phyloP scores from a whole-genome alignment of 805 yeast genomes.

The Candida vaughaniae region DNA sequence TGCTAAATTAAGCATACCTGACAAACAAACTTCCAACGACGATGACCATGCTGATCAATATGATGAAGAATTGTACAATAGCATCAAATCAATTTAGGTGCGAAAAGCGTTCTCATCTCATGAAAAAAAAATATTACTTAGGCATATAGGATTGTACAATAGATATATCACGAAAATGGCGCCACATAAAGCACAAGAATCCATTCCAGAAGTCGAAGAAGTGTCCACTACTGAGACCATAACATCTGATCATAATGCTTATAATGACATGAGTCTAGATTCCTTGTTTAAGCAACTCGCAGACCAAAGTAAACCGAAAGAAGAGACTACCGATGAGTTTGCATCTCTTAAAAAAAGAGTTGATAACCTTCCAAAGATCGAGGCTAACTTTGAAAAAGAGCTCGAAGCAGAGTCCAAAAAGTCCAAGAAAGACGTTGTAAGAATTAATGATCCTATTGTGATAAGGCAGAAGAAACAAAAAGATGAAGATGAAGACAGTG shows the following conservation, averaged over 20 bases:
- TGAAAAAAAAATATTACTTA: too few relatives aligned
- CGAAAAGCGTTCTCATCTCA: too few relatives aligned
- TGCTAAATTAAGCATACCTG: conserved; percentile 33
- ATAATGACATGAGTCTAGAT: conserved; percentile 23
- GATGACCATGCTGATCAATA: conserved; percentile 8
- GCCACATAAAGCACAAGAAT: conserved; percentile 2
- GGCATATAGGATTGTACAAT: too few relatives aligned
- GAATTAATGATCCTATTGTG: conserved; percentile 48
- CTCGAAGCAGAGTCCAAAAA: conserved; percentile 15
- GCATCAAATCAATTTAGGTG: conserved; percentile 2
- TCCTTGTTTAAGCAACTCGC: conserved; percentile 30
- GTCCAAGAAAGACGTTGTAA: conserved; percentile 22
- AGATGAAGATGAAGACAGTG: conserved; percentile 36
- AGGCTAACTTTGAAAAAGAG: conserved; percentile 25
- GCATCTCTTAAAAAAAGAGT: conserved; percentile 33
- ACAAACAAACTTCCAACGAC: conserved; percentile 1
- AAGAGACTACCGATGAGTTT: conserved; percentile 22
- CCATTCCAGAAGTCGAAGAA: conserved; percentile 18
- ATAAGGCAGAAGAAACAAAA: conserved; percentile 14
- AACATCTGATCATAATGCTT: conserved; percentile 16
- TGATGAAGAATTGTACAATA: conserved; percentile 14
- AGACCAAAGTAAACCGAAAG: conserved; percentile 15
- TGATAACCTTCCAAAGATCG: conserved; percentile 41
- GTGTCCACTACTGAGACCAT: conserved; percentile 25
- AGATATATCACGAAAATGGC: neutral